phyloP scores from a whole-genome alignment of 2,329 filamentous ascomycete species.

The Zalaria sp. region DNA sequence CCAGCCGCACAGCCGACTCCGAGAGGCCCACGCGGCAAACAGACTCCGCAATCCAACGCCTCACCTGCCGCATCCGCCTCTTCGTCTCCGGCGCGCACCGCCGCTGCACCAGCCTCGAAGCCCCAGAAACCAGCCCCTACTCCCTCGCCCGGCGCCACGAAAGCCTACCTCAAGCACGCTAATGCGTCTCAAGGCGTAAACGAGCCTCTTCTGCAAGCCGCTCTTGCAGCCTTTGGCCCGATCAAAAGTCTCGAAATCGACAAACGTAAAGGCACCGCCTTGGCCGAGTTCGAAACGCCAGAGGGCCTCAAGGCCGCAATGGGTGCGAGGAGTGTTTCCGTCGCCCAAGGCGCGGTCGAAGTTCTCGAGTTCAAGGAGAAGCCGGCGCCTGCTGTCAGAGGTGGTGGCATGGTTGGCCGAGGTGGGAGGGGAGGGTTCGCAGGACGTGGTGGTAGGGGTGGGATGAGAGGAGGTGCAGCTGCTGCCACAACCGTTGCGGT shows the following conservation, averaged over 20 bases:
- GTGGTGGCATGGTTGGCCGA: slow-evolving; percentile 5
- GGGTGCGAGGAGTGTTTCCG: slow-evolving; percentile 62
- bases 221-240: slow-evolving; percentile 58
- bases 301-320: slow-evolving; percentile 65
- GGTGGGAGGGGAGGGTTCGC: background rate
- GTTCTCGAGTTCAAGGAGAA: slow-evolving; percentile 66
- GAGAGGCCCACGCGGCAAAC: slow-evolving; percentile 2
- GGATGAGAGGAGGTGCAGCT: slow-evolving; percentile 4
- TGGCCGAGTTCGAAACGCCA: slow-evolving; percentile 71
- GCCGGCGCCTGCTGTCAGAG: slow-evolving; percentile 5
- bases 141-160: slow-evolving; percentile 23
- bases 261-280: slow-evolving; percentile 86
- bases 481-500: slow-evolving; percentile 4
- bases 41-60: slow-evolving; percentile 8
- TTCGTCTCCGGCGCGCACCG: slow-evolving; percentile 5
- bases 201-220: slow-evolving; percentile 60
- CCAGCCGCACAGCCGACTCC: slow-evolving; percentile 9
- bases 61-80: slow-evolving; percentile 1
- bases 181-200: slow-evolving; percentile 88
- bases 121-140: slow-evolving; percentile 3
- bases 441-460: slow-evolving; percentile 5
- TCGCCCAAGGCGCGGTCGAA: slow-evolving; percentile 76
- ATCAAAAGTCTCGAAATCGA: slow-evolving; percentile 81
- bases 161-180: slow-evolving; percentile 40
- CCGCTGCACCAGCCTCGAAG: slow-evolving; percentile 1